phyloP scores from a whole-genome alignment of 352 stramenopile species.

The Pythium aquatile region DNA sequence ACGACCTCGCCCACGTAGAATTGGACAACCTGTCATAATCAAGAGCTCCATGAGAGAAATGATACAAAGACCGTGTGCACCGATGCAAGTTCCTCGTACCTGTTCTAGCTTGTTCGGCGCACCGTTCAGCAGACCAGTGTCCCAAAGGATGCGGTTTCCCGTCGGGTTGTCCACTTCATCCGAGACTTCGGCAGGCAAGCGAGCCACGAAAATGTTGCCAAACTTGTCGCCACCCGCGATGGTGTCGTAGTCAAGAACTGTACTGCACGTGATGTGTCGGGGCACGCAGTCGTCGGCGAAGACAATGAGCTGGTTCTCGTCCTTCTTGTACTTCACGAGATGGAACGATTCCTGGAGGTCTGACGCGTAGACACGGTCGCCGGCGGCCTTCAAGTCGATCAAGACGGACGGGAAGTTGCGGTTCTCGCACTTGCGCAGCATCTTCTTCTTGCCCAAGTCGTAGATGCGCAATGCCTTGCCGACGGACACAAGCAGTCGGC shows the following conservation, averaged over 20 bases:
- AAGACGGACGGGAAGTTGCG: slow-evolving; percentile 92
- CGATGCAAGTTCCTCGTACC: slow-evolving; percentile 30
- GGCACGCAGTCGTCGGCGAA: slow-evolving; percentile 96
- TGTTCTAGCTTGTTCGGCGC: slow-evolving; percentile 97
- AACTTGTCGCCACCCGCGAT: slow-evolving; percentile 98
- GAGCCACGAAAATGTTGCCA: slow-evolving; percentile 97
- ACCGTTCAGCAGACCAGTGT: slow-evolving; percentile 89
- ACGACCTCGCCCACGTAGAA: slow-evolving; percentile 99
- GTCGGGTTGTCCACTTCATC: slow-evolving; percentile 96
- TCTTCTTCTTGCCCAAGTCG: slow-evolving; percentile 98
- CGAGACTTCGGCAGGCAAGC: slow-evolving; percentile 91
- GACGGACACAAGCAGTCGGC: slow-evolving; percentile 96
- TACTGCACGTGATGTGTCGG: slow-evolving; percentile 77
- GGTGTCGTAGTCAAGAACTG: slow-evolving; percentile 98
- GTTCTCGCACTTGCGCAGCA: slow-evolving; percentile 99
- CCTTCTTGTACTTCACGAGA: slow-evolving; percentile 97
- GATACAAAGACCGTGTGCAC: neutral
- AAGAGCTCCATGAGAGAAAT: neutral
- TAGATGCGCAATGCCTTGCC: slow-evolving; percentile 96
- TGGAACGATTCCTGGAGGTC: slow-evolving; percentile 97
- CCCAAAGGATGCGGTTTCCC: slow-evolving; percentile 97
- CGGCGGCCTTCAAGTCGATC: slow-evolving; percentile 92
- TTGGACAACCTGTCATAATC: slow-evolving; percentile 66
- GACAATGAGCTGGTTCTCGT: slow-evolving; percentile 95
- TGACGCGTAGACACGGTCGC: slow-evolving; percentile 95